A percentile compares a stretch with the other conserved stretches of the same genome.
Conservation (phyloP, 2,329 filamentous ascomycete genomes). For the Colletotrichum shisoi region DNA sequence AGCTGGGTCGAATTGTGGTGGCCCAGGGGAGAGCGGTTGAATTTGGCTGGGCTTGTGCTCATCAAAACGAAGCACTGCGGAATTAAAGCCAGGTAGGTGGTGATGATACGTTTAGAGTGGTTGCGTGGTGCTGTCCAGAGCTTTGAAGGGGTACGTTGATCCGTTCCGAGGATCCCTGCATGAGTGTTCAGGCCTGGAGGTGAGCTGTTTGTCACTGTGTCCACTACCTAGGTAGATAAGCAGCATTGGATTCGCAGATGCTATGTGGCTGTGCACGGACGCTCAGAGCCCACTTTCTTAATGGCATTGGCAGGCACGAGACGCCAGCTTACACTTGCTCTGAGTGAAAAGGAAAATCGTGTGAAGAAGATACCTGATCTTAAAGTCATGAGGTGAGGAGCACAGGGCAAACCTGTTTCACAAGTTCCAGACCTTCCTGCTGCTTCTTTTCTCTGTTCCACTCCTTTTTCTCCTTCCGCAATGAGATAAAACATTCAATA, state of each 20-base stretch:
- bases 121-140: constrained; percentile 32
- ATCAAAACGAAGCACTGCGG: neutral
- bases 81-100: constrained; percentile 27
- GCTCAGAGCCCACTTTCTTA: constrained; percentile 20
- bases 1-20: constrained; percentile 6
- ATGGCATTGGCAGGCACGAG: constrained; percentile 34
- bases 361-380: constrained; percentile 12
- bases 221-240: neutral
- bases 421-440: neutral
- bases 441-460: constrained; percentile 5
- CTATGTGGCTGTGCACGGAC: constrained; percentile 26
- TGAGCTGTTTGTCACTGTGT: constrained; percentile 18
- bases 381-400: constrained; percentile 30
- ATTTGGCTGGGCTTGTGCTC: neutral
- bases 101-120: constrained; percentile 15
- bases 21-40: neutral
- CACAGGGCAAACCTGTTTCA: constrained; percentile 38
- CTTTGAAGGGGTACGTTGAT: constrained; percentile 24
- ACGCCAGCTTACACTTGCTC: constrained; percentile 37
- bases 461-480: neutral
- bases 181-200: neutral
- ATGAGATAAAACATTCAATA: constrained; percentile 9
- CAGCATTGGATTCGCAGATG: constrained; percentile 9
- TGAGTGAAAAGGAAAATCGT: constrained; percentile 17
- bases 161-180: constrained; percentile 31